These are phyloP conservation scores for Flaveria floridana DNA, from an alignment of 140 eudicot genomes.

Conservation along the genomic window DNA sequence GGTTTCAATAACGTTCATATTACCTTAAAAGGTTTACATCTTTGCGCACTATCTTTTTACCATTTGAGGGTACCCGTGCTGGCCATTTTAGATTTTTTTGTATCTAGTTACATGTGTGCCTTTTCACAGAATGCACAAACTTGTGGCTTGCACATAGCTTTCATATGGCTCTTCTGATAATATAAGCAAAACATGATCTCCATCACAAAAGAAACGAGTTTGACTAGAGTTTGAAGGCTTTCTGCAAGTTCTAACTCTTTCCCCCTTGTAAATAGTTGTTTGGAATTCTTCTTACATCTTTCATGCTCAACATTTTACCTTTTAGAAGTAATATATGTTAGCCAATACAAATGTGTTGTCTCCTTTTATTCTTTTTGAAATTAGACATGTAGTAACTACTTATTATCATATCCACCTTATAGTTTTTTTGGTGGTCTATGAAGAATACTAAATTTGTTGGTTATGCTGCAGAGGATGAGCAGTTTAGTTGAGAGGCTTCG, in stretches of 20 bases:
- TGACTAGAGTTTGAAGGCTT: background rate
- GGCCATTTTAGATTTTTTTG: background rate
- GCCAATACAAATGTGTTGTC: background rate
- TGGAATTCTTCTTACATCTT: background rate
- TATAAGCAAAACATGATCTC: background rate
- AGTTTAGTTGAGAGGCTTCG: slow-evolving; percentile 98
- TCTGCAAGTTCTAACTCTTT: background rate
- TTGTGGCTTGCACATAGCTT: background rate
- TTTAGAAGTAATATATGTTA: slow-evolving; percentile 14
- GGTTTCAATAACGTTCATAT: background rate
- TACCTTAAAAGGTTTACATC: background rate
- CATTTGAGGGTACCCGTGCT: background rate
- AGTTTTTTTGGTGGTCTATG: background rate
- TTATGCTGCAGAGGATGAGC: slow-evolving; percentile 60
- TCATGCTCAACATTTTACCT: background rate
- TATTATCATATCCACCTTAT: background rate
- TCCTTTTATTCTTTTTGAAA: background rate
- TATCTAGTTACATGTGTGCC: background rate
- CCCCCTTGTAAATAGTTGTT: background rate
- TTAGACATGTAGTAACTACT: background rate
- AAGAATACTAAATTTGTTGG: slow-evolving; percentile 8
- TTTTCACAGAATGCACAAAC: slow-evolving; percentile 5
- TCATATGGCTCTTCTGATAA: background rate
- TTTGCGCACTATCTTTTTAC: slow-evolving; percentile 1
- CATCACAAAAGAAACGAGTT: background rate